These are phyloP conservation scores for Mimosa pudica DNA, from an alignment of 306 rosid species.

Conservation along the genomic window DNA sequence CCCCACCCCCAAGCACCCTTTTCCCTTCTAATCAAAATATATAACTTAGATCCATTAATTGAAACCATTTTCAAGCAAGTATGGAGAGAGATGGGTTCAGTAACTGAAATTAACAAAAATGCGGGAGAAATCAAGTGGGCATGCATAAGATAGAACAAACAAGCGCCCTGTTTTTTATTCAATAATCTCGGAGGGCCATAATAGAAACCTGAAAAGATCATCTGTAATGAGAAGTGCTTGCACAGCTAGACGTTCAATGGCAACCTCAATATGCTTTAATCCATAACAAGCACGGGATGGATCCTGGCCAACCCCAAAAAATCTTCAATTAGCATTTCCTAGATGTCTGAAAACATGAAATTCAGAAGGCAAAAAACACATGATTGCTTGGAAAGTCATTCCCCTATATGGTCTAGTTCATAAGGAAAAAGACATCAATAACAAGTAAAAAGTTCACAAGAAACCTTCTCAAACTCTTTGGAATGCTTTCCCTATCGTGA, in stretches of 20 bases:
- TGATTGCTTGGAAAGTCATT: constrained; percentile 18
- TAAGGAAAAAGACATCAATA: not conserved
- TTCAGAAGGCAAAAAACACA: constrained; percentile 7
- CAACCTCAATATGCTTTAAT: constrained; percentile 92
- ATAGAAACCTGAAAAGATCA: constrained; percentile 81
- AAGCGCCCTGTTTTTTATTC: constrained; percentile 3
- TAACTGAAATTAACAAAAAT: constrained; percentile 18
- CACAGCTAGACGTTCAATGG: constrained; percentile 90
- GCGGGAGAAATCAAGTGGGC: constrained; percentile 15
- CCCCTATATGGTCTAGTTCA: not conserved
- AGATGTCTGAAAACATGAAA: constrained; percentile 28
- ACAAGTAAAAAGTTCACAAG: not conserved
- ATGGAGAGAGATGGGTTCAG: not conserved
- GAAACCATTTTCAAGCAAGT: constrained; percentile 19
- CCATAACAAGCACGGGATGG: constrained; percentile 92
- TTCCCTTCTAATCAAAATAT: not conserved
- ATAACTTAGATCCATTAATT: constrained; percentile 16
- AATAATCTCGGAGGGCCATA: constrained; percentile 10
- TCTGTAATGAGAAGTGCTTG: constrained; percentile 88
- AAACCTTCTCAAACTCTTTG: not conserved
- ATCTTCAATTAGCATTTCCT: constrained; percentile 33
- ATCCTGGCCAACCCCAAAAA: constrained; percentile 56
- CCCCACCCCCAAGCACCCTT: not conserved
- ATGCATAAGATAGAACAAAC: constrained; percentile 20
- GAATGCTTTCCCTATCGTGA: not conserved